A percentile compares a stretch with the other conserved stretches of the same genome.
These are phyloP conservation scores for Vitis cinerea DNA, from an alignment of 164 flowering plant species.

Conservation along the genomic window DNA sequence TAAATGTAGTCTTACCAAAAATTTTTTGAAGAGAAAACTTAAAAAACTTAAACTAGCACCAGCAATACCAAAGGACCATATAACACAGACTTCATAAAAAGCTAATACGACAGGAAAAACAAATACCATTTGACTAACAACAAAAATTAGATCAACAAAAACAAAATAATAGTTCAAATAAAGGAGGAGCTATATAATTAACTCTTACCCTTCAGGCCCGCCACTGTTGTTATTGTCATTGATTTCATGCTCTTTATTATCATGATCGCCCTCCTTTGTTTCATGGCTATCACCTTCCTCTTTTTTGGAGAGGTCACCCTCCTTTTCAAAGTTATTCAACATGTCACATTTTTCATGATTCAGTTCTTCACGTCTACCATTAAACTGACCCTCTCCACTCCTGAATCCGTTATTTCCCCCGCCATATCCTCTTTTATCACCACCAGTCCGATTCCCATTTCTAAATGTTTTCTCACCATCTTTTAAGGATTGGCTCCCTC, in stretches of 20 bases:
- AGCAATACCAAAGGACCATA: too few relatives aligned
- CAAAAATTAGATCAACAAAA: not conserved
- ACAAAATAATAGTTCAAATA: not conserved
- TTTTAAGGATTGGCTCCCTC: conserved; percentile 1
- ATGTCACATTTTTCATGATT: conserved; percentile 8
- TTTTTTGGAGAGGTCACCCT: conserved; percentile 1
- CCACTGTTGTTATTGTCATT: not conserved
- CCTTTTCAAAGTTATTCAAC: conserved; percentile 13
- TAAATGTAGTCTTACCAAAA: too few relatives aligned
- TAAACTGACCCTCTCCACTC: conserved; percentile 7
- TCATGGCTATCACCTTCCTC: too few relatives aligned
- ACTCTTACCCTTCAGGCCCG: conserved; percentile 20
- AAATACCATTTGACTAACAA: not conserved
- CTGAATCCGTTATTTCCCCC: conserved; percentile 14
- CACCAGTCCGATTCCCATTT: conserved; percentile 10
- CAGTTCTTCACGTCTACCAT: conserved; percentile 22
- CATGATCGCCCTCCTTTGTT: not conserved
- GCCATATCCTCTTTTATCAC: conserved; percentile 11
- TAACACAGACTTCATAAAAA: too few relatives aligned
- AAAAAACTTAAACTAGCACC: too few relatives aligned
- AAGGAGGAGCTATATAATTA: not conserved
- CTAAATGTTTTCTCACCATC: conserved; percentile 15
- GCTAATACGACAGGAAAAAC: too few relatives aligned
- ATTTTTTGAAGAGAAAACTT: too few relatives aligned
- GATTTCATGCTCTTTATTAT: conserved; percentile 9